Evolutionary conservation across 352 stramenopile species (phyloP).

Genomic region (Globisporangium spiculum): DNA sequence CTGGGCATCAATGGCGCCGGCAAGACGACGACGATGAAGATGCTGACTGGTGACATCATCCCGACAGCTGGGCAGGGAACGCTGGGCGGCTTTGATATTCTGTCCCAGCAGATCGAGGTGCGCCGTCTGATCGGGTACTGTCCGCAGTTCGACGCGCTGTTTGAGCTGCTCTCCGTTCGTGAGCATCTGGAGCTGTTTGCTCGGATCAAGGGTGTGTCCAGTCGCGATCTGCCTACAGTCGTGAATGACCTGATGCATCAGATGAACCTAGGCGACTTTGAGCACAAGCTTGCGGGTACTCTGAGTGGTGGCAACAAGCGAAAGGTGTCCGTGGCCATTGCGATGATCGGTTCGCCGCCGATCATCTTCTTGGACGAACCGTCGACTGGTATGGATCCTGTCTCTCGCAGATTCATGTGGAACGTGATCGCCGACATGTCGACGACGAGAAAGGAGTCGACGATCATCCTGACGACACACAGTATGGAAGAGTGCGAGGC

Average conservation of each 20-base stretch:
- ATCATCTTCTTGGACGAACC: slow-evolving; percentile 89
- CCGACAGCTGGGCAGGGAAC: slow-evolving; percentile 46
- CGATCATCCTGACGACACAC: slow-evolving; percentile 93
- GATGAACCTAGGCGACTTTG: slow-evolving; percentile 67
- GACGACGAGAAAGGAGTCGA: slow-evolving; percentile 60
- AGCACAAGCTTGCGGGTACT: slow-evolving; percentile 65
- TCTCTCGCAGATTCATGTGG: slow-evolving; percentile 92
- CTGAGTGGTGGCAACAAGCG: slow-evolving; percentile 92
- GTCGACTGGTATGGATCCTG: slow-evolving; percentile 91
- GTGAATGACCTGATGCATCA: slow-evolving; percentile 71
- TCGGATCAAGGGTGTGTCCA: slow-evolving; percentile 82
- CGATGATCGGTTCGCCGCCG: slow-evolving; percentile 90
- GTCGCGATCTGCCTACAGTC: slow-evolving; percentile 33
- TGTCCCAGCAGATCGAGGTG: slow-evolving; percentile 68
- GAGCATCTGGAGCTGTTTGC: slow-evolving; percentile 90
- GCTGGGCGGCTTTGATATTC: slow-evolving; percentile 68
- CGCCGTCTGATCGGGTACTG: slow-evolving; percentile 89
- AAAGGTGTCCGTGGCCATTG: slow-evolving; percentile 91
- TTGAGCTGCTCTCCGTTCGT: slow-evolving; percentile 79
- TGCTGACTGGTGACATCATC: slow-evolving; percentile 91
- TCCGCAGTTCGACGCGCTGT: slow-evolving; percentile 87
- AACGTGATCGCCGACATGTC: slow-evolving; percentile 87
- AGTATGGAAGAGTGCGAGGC: slow-evolving; percentile 96
- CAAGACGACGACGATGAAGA: slow-evolving; percentile 95
- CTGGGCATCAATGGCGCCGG: slow-evolving; percentile 94